Base-by-base conservation (phyloP, 805 yeast species). In the Limtongia smithiae region DNA sequence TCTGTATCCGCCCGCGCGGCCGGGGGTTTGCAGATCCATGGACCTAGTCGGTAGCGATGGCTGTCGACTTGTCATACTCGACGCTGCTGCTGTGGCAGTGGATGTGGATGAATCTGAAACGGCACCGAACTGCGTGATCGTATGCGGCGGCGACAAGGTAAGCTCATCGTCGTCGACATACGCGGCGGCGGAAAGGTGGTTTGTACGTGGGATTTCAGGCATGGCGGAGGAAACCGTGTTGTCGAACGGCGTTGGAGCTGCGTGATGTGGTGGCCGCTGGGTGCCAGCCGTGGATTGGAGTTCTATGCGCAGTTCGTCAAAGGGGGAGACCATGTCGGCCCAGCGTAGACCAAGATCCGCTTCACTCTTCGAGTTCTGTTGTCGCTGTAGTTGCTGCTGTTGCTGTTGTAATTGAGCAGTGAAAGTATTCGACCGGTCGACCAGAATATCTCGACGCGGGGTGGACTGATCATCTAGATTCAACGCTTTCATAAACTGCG, bases 311-410 rank as follows among this genome's bases (percentile, higher is more conserved):
- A 52, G 30, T n/a, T 49, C 57, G 12, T 52, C 57, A 44, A 49
- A 52, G 27, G 54, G 57, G 2, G 57, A 48, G 14, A 38, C 50
- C 48, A 52, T 52, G 17, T 42, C 38, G 3, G 57, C 57, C 57
- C 57, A 52, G 17, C 32, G 48, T 48, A 52, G 30, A 8, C 33
- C 43, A 12, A 24, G 12, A 14, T 25, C 24, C 5, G 21, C 27
- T 12, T 41, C 30, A 15, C 18, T 18, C 7, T 21, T 21, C n/a
- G n/a, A n/a, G n/a, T n/a, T n/a, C n/a, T n/a, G n/a, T n/a, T 12
- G n/a, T 17, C 12, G 37, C 11, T 9, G 6, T 27, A 8, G n/a
- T 30, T 8, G 37, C 7, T 4, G 37, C 14, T 6, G 21, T 9
- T 15, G 12, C 38, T 6, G 25, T 30, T 21, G 17, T 11, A 28